phyloP scores from a whole-genome alignment of 345 rosid genomes.

The Theobroma cacao region DNA sequence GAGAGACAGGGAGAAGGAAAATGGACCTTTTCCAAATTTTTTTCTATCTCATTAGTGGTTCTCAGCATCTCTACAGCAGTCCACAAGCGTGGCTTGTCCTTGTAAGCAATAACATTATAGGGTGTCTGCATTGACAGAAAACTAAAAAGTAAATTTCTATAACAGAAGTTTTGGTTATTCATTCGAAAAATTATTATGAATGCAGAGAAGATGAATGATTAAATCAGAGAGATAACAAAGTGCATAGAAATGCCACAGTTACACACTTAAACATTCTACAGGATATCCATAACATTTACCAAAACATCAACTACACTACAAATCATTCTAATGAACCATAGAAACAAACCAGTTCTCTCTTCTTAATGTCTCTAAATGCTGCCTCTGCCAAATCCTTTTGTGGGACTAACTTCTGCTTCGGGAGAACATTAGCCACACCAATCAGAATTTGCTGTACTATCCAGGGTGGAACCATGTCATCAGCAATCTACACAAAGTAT shows the following conservation, averaged over 20 bases:
- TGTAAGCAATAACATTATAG: conserved; percentile 77
- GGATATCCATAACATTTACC: neutral
- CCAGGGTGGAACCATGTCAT: conserved; percentile 73
- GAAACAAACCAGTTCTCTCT: conserved; percentile 57
- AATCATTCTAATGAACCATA: neutral
- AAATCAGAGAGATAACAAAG: neutral
- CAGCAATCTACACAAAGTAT: conserved; percentile 64
- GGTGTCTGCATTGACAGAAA: conserved; percentile 44
- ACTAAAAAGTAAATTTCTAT: neutral
- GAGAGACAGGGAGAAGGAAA: neutral
- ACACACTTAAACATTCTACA: neutral
- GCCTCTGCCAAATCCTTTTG: conserved; percentile 83
- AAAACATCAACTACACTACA: neutral
- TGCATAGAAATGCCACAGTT: neutral
- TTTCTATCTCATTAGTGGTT: conserved; percentile 73
- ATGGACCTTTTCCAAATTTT: conserved; percentile 52
- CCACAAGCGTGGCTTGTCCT: conserved; percentile 68
- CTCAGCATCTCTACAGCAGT: conserved; percentile 79
- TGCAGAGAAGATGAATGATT: neutral
- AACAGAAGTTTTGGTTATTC: neutral
- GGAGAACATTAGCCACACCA: conserved; percentile 68
- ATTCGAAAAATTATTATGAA: neutral
- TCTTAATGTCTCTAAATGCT: conserved; percentile 60
- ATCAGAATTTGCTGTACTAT: conserved; percentile 59
- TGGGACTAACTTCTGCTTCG: conserved; percentile 82